Conservation (phyloP, 306 rosid genomes). For the Macrotyloma uniflorum region DNA sequence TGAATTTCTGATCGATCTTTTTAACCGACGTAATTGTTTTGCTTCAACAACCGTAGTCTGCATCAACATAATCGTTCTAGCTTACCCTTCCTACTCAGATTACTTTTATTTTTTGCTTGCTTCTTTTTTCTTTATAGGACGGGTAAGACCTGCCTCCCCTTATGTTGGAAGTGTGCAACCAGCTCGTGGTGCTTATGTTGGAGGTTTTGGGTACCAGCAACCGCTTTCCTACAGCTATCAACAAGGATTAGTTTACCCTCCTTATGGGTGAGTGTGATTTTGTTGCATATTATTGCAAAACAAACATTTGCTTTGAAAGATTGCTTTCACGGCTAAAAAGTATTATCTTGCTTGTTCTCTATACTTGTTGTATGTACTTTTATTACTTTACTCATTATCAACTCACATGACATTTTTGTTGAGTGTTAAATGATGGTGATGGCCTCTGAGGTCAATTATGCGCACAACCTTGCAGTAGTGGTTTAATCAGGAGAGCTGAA, state of each 20-base stretch:
- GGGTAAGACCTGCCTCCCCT: conserved; percentile 66
- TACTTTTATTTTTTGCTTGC: neutral
- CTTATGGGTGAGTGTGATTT: conserved; percentile 73
- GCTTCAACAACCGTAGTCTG: neutral
- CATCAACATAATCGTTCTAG: neutral
- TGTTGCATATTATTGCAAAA: neutral
- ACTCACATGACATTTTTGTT: neutral
- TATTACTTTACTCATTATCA: conserved; percentile 16
- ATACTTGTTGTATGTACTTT: conserved; percentile 2
- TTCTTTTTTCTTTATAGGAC: conserved; percentile 56
- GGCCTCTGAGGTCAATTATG: conserved; percentile 31
- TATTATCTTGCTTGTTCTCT: neutral
- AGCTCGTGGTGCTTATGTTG: conserved; percentile 66
- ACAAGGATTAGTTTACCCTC: conserved; percentile 84
- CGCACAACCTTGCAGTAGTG: conserved; percentile 36
- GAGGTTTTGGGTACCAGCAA: conserved; percentile 84
- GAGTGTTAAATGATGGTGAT: conserved; percentile 26
- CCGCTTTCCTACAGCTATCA: conserved; percentile 79
- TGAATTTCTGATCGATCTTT: conserved; percentile 27
- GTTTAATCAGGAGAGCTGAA: conserved; percentile 25
- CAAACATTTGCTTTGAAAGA: neutral
- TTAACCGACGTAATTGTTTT: neutral
- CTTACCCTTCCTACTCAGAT: neutral
- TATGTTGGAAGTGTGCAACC: conserved; percentile 67
- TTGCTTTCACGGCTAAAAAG: neutral